Conservation (phyloP, 2,329 filamentous ascomycete species). For the Aspergillus felis region DNA sequence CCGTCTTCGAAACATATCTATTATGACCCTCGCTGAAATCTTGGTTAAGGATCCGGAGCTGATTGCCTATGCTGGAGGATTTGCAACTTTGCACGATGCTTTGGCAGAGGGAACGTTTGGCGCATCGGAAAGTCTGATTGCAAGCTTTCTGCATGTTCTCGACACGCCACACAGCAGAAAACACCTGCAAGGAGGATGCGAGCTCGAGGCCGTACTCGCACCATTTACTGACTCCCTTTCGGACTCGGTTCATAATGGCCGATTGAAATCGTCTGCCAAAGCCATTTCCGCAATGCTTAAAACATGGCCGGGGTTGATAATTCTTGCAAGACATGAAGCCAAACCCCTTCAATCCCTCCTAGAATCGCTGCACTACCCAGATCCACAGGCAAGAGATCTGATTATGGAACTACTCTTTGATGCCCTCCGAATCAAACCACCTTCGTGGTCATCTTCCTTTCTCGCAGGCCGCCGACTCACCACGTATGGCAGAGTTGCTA, state of each 20-base stretch:
- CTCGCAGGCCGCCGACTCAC: slow-evolving; percentile 87
- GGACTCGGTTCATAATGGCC: slow-evolving; percentile 55
- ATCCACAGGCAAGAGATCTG: slow-evolving; percentile 61
- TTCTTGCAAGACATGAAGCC: slow-evolving; percentile 82
- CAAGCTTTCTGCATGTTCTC: slow-evolving; percentile 83
- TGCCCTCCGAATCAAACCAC: slow-evolving; percentile 81
- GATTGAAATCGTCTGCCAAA: slow-evolving; percentile 79
- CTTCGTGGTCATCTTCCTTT: slow-evolving; percentile 93
- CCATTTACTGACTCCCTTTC: slow-evolving; percentile 80
- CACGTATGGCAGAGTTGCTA: slow-evolving; percentile 91
- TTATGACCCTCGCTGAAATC: slow-evolving; percentile 89
- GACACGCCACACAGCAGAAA: slow-evolving; percentile 77
- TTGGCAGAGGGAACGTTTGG: slow-evolving; percentile 88
- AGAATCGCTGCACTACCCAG: slow-evolving; percentile 59
- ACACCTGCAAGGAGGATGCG: slow-evolving; percentile 82
- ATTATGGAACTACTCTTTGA: slow-evolving; percentile 85
- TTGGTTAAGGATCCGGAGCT: slow-evolving; percentile 79
- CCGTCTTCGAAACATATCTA: slow-evolving; percentile 80
- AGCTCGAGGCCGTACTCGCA: slow-evolving; percentile 84
- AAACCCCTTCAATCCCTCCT: slow-evolving; percentile 77
- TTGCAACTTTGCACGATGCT: slow-evolving; percentile 85
- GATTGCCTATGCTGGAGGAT: slow-evolving; percentile 75
- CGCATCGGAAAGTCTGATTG: slow-evolving; percentile 81
- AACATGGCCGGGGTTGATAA: slow-evolving; percentile 90
- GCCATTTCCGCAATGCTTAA: slow-evolving; percentile 89